These are phyloP conservation scores for Aaosphaeria pasadenensis DNA, from an alignment of 2,329 filamentous ascomycete genomes.

Conservation along the genomic window DNA sequence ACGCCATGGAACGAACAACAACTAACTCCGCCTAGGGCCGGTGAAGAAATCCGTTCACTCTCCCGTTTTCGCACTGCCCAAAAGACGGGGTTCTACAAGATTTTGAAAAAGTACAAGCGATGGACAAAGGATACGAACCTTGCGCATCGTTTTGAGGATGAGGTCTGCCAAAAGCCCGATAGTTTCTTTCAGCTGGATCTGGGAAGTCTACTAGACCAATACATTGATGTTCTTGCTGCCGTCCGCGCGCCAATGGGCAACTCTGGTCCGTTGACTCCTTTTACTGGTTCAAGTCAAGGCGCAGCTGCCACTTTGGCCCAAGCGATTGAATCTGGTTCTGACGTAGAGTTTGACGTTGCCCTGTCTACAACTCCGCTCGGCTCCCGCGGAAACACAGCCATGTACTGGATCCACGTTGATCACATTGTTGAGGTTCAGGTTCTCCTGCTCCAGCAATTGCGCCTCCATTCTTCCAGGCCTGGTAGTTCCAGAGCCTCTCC, in stretches of 20 bases:
- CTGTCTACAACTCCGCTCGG: conserved; percentile 48
- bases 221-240: conserved; percentile 45
- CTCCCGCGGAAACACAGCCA: conserved; percentile 43
- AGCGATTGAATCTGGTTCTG: conserved; percentile 38
- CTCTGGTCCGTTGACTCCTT: conserved; percentile 12
- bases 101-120: conserved; percentile 84
- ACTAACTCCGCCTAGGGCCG: conserved; percentile 48
- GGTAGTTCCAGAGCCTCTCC: conserved; percentile 15
- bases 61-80: conserved; percentile 73
- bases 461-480: conserved; percentile 32
- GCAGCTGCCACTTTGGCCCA: conserved; percentile 35
- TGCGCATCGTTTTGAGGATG: conserved; percentile 62
- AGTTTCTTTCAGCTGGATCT: conserved; percentile 71
- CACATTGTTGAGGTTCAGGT: conserved; percentile 54
- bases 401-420: conserved; percentile 55
- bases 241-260: conserved; percentile 45
- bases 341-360: conserved; percentile 50
- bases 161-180: conserved; percentile 63
- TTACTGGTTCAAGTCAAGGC: conserved; percentile 11
- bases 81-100: conserved; percentile 73
- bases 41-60: conserved; percentile 68
- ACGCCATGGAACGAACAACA: not conserved
- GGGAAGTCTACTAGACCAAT: conserved; percentile 48
- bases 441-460: conserved; percentile 49
- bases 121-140: conserved; percentile 74